Percentiles rank a stretch among this genome's conserved stretches.
Conservation (phyloP, 495 filamentous ascomycete species). For the Glonium stellatum region DNA sequence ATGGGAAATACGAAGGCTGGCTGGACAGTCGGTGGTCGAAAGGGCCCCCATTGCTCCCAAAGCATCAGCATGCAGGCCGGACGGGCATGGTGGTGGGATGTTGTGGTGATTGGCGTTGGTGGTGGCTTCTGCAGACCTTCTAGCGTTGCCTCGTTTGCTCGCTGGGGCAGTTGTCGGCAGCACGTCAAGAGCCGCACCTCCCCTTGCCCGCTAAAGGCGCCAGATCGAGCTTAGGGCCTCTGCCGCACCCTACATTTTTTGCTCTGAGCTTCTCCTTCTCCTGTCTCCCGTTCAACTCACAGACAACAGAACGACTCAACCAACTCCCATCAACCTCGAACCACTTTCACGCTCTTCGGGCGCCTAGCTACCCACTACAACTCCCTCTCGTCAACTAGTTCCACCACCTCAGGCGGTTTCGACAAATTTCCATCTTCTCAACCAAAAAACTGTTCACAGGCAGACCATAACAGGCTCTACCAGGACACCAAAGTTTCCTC, state of each 20-base stretch:
- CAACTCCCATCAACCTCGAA: constrained; percentile 25
- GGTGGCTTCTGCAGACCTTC: background rate
- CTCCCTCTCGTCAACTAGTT: constrained; percentile 36
- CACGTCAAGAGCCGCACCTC: background rate
- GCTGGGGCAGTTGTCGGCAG: background rate
- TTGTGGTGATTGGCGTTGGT: constrained; percentile 4
- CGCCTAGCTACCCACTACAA: constrained; percentile 41
- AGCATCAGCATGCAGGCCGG: background rate
- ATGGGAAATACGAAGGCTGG: too few species aligned
- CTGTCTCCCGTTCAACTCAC: constrained; percentile 29
- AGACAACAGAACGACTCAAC: constrained; percentile 12
- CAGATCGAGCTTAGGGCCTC: background rate
- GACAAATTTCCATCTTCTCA: constrained; percentile 28
- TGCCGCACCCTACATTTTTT: constrained; percentile 1
- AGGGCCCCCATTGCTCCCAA: background rate
- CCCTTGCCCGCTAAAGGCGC: background rate
- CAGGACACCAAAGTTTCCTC: constrained; percentile 36
- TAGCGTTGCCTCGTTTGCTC: background rate
- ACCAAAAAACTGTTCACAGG: constrained; percentile 29
- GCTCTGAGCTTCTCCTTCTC: constrained; percentile 22
- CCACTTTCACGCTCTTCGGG: constrained; percentile 30
- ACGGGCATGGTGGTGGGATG: background rate
- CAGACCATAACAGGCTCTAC: constrained; percentile 26
- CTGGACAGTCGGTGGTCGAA: too few species aligned
- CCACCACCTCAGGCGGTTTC: constrained; percentile 34